phyloP scores from a whole-genome alignment of 2,329 filamentous ascomycete species.

The Calonectria pauciramosa region DNA sequence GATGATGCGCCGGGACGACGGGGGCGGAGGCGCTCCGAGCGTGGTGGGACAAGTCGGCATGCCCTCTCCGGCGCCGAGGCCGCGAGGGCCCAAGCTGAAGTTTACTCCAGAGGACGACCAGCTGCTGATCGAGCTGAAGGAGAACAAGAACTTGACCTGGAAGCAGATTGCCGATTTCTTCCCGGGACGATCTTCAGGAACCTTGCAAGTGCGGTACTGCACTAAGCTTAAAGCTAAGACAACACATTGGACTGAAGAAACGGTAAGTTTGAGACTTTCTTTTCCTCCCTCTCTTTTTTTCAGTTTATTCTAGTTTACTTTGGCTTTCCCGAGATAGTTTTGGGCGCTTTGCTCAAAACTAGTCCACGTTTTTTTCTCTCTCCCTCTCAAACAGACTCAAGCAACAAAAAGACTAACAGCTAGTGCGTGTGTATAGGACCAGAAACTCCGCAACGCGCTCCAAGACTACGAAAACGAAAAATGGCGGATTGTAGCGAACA shows the following conservation, averaged over 20 bases:
- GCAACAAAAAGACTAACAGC: slow-evolving; percentile 23
- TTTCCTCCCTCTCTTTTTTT: not conserved
- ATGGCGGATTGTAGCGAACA: slow-evolving; percentile 92
- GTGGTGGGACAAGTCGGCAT: slow-evolving; percentile 90
- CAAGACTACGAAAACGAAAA: slow-evolving; percentile 92
- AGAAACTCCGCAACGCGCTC: slow-evolving; percentile 81
- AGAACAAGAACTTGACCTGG: slow-evolving; percentile 95
- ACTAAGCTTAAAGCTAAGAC: slow-evolving; percentile 96
- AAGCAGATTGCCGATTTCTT: slow-evolving; percentile 99
- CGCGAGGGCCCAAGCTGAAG: slow-evolving; percentile 90
- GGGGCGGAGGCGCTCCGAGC: slow-evolving; percentile 77
- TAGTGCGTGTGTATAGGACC: slow-evolving; percentile 67
- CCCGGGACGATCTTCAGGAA: slow-evolving; percentile 89
- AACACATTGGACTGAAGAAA: slow-evolving; percentile 93
- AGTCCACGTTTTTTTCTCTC: not conserved
- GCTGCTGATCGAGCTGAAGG: slow-evolving; percentile 89
- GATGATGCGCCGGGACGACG: slow-evolving; percentile 73
- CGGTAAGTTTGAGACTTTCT: slow-evolving; percentile 69
- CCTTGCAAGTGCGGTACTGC: slow-evolving; percentile 93
- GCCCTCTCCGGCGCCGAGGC: slow-evolving; percentile 84
- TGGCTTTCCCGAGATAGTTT: not conserved
- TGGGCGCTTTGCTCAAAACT: not conserved
- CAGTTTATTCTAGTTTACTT: not conserved
- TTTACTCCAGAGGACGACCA: slow-evolving; percentile 95
- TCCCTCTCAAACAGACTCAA: not conserved